phyloP scores from a whole-genome alignment of 805 yeast genomes.

The Zygoascus biomembranicola region DNA sequence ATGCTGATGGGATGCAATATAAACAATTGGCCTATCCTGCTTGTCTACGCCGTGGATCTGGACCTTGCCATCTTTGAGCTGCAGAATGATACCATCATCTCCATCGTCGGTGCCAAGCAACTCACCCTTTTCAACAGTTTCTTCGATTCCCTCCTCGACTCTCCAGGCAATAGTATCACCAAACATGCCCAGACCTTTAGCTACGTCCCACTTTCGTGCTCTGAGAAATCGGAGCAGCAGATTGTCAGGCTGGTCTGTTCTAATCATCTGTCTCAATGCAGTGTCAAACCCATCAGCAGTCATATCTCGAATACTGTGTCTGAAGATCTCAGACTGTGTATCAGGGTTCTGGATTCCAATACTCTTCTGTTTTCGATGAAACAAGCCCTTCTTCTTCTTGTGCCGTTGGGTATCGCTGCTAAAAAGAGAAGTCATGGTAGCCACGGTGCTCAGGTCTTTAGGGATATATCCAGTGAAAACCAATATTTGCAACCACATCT shows the following conservation, averaged over 20 bases:
- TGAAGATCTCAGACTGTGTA: constrained; percentile 25
- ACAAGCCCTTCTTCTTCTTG: constrained; percentile 22
- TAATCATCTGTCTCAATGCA: constrained; percentile 51
- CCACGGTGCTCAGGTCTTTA: constrained; percentile 13
- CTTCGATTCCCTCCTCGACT: constrained; percentile 44
- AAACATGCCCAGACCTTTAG: constrained; percentile 61
- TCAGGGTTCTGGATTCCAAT: constrained; percentile 9
- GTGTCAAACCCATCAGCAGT: constrained; percentile 43
- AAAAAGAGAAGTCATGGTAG: constrained; percentile 10
- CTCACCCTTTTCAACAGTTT: constrained; percentile 71
- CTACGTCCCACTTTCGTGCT: constrained; percentile 80
- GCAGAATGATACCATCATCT: constrained; percentile 38
- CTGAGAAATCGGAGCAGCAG: constrained; percentile 65
- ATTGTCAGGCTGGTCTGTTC: constrained; percentile 79
- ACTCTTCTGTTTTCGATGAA: constrained; percentile 18
- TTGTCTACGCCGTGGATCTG: constrained; percentile 67
- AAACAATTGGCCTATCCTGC: constrained; percentile 68
- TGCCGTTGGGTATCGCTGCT: constrained; percentile 14
- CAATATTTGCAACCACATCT: constrained; percentile 29
- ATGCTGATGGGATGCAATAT: constrained; percentile 74
- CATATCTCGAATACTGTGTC: constrained; percentile 42
- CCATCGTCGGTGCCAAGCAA: constrained; percentile 42
- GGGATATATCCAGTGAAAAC: constrained; percentile 22
- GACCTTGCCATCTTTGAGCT: constrained; percentile 62
- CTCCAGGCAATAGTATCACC: constrained; percentile 76